A percentile compares a stretch with the other conserved stretches of the same genome.
Conservation (phyloP, 192 early-diverging fungal species). For the Phycomyces blakesleeanus region DNA sequence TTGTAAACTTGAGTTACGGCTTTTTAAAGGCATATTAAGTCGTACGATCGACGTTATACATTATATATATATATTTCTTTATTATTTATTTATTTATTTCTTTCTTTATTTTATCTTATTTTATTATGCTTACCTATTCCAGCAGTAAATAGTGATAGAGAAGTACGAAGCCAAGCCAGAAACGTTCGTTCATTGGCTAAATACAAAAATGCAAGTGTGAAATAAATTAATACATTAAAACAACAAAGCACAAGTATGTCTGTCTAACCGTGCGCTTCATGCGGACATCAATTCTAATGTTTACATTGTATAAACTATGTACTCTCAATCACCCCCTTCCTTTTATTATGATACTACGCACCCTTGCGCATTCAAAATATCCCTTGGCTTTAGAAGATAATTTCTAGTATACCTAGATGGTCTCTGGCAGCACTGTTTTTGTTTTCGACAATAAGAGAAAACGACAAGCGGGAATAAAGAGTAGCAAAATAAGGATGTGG, state of each 20-base stretch:
- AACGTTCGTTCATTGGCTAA: constrained; percentile 74
- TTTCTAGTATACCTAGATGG: constrained; percentile 69
- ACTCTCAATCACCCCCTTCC: not conserved
- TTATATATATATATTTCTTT: constrained; percentile 8
- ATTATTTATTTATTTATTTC: constrained; percentile 4
- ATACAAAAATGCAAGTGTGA: not conserved
- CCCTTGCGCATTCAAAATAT: too few relatives aligned
- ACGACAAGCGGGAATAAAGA: constrained; percentile 13
- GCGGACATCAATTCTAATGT: not conserved
- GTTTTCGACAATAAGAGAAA: constrained; percentile 54
- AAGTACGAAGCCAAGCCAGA: constrained; percentile 72
- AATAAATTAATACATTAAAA: not conserved
- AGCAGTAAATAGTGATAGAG: constrained; percentile 65
- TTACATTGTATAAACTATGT: not conserved
- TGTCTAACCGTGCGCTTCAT: not conserved
- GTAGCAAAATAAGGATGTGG: not conserved
- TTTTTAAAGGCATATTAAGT: constrained; percentile 10
- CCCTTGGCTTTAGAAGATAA: too few relatives aligned
- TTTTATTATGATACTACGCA: too few relatives aligned
- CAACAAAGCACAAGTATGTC: not conserved
- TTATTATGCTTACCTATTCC: constrained; percentile 45
- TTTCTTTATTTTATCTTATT: not conserved
- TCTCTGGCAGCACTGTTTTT: constrained; percentile 73
- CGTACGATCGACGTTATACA: not conserved
- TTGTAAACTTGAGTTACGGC: constrained; percentile 70